These are phyloP conservation scores for Tetracladium setigerum DNA, from an alignment of 495 filamentous ascomycete genomes.

Conservation along the genomic window DNA sequence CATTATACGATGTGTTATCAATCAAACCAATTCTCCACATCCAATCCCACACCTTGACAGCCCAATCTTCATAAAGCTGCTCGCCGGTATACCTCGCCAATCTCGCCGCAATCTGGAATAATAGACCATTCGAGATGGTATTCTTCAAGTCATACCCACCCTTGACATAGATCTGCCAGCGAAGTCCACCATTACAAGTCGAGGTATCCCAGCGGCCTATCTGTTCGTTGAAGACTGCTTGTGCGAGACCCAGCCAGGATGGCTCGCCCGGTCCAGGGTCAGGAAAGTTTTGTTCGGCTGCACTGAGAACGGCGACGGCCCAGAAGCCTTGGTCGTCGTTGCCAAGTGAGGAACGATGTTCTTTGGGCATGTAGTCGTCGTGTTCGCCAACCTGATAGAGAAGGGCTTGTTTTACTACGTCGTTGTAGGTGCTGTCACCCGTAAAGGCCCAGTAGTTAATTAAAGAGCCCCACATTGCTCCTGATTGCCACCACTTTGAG, in stretches of 20 bases:
- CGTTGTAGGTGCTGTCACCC: slow-evolving; percentile 60
- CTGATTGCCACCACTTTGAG: no score
- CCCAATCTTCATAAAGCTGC: slow-evolving; percentile 60
- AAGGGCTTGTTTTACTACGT: slow-evolving; percentile 49
- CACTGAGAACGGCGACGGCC: slow-evolving; percentile 58
- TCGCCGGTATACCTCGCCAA: slow-evolving; percentile 62
- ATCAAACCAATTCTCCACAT: slow-evolving; percentile 49
- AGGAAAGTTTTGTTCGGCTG: slow-evolving; percentile 53
- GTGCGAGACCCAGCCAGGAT: slow-evolving; percentile 68
- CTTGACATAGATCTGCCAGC: slow-evolving; percentile 74
- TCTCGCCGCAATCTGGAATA: slow-evolving; percentile 67
- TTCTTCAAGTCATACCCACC: slow-evolving; percentile 66
- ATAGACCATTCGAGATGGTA: slow-evolving; percentile 64
- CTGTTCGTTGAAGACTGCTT: slow-evolving; percentile 74
- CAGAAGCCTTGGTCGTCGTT: slow-evolving; percentile 65
- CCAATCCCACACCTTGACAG: slow-evolving; percentile 58
- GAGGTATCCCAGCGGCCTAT: slow-evolving; percentile 53
- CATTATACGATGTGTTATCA: slow-evolving; percentile 37
- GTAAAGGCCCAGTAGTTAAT: slow-evolving; percentile 73
- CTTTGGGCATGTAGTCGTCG: slow-evolving; percentile 56
- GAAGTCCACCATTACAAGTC: slow-evolving; percentile 60
- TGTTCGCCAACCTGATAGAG: slow-evolving; percentile 57
- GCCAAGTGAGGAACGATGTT: slow-evolving; percentile 40
- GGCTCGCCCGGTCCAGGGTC: slow-evolving; percentile 43
- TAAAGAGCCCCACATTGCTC: slow-evolving; percentile 36